phyloP scores from a whole-genome alignment of 2,329 filamentous ascomycete genomes.

The Penicillium griseofulvum region DNA sequence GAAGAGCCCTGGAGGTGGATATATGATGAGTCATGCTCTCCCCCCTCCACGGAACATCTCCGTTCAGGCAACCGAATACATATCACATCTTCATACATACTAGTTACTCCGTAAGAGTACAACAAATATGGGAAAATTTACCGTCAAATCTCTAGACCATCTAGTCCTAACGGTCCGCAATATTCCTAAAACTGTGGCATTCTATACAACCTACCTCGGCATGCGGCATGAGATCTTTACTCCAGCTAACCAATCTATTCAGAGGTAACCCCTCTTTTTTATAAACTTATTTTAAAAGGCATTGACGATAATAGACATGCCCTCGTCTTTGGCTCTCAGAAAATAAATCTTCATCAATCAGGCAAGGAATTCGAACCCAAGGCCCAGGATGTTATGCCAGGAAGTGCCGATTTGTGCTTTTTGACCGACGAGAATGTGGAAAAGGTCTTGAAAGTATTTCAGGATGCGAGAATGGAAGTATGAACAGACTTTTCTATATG shows the following conservation, averaged over 20 bases:
- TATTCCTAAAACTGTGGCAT: constrained; percentile 51
- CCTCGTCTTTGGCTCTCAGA: constrained; percentile 57
- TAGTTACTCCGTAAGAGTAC: neutral
- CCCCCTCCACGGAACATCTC: too few species aligned
- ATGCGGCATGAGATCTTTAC: constrained; percentile 57
- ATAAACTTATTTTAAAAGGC: neutral
- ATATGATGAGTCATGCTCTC: neutral
- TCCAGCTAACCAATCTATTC: constrained; percentile 31
- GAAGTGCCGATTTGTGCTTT: constrained; percentile 61
- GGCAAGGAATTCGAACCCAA: constrained; percentile 62
- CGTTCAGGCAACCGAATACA: neutral
- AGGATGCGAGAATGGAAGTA: constrained; percentile 47
- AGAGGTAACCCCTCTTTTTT: constrained; percentile 17
- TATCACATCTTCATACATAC: neutral
- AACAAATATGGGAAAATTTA: constrained; percentile 17
- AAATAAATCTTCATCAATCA: constrained; percentile 61
- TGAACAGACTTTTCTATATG: neutral
- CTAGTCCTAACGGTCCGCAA: constrained; percentile 59
- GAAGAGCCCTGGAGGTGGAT: neutral
- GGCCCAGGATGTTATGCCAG: constrained; percentile 53
- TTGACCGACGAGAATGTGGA: constrained; percentile 53
- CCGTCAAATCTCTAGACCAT: constrained; percentile 55
- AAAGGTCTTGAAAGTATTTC: constrained; percentile 41
- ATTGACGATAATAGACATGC: constrained; percentile 46
- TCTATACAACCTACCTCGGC: constrained; percentile 57